Base-by-base conservation (phyloP, 371 early-diverging fungal species). In the Funneliformis caledonium region DNA sequence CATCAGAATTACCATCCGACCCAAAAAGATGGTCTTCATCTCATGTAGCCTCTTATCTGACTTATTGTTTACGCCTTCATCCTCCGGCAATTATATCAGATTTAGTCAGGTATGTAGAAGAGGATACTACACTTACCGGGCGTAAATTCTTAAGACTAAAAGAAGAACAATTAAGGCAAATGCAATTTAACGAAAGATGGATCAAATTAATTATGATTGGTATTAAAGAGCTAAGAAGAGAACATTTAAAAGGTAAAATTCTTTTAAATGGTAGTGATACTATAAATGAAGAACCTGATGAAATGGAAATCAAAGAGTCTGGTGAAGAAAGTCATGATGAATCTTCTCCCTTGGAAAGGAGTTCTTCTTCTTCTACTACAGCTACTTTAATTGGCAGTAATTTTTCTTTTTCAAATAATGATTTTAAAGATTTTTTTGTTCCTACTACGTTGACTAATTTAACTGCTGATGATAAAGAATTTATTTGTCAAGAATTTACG, bases 191-290 rank as follows among this genome's bases (percentile, higher is more conserved):
- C 61, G 61, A 76, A 42, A 43, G 14, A 60, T 76, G 76, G 76
- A 16, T 76, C 8, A 76, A 76, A 11, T 76, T 76, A 22, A 59
- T 76, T 7, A 76, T 76, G 76, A n/a, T 61, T n/a, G 76, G 76
- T 0, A 62, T 76, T 19, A 76, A 76, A 76, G 7, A 2, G 19
- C 45, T 76, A 8, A 37, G 76, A 76, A 76, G 76, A 12, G 61
- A 76, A 10, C 56, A 31, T 56, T 76, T 76, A 43, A 76, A 43
- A 45, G 50, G 61, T 11, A 76, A 76, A 52, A 76, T 76, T 61
- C 37, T 76, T 19, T 37, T 37, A 37, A 76, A 76, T 60, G 3
- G 26, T 56, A 14, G 50, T 52, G 37, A 73, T 73, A 31, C 8
- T 22, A 52, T 3, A 26, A 26, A 26, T 26, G 26, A 26, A 26